Percentiles rank a stretch among this genome's conserved stretches.
phyloP scores from a whole-genome alignment of 2,329 filamentous ascomycete genomes.

The Aotearoamyces nothofagi region DNA sequence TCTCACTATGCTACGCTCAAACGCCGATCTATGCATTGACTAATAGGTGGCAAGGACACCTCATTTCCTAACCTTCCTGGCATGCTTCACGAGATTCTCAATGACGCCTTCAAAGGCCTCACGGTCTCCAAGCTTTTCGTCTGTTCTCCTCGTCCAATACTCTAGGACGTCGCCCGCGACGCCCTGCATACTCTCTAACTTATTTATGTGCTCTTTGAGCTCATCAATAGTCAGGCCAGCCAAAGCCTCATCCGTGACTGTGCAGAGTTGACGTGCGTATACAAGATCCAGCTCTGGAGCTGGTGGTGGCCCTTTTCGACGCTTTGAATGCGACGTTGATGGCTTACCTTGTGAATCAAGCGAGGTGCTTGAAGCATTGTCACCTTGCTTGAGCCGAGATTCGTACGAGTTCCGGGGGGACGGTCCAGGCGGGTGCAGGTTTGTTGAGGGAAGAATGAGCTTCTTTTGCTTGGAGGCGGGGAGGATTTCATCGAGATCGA shows the following conservation, averaged over 20 bases:
- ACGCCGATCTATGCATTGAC: too few relatives aligned
- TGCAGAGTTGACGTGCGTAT: slow-evolving; percentile 62
- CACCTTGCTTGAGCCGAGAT: slow-evolving; percentile 18
- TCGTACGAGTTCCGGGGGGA: slow-evolving; percentile 35
- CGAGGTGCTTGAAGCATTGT: slow-evolving; percentile 41
- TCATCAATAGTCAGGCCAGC: slow-evolving; percentile 66
- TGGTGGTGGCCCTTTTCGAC: slow-evolving; percentile 42
- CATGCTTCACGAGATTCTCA: slow-evolving; percentile 89
- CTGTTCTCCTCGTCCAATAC: slow-evolving; percentile 76
- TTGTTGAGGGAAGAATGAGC: slow-evolving; percentile 73
- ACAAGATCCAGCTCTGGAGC: slow-evolving; percentile 68
- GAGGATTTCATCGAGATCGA: slow-evolving; percentile 93
- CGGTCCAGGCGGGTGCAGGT: slow-evolving; percentile 28
- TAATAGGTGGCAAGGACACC: too few relatives aligned
- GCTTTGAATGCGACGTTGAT: slow-evolving; percentile 26
- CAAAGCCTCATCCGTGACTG: slow-evolving; percentile 72
- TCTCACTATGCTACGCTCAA: too few relatives aligned
- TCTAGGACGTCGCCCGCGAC: slow-evolving; percentile 64
- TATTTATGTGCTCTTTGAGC: slow-evolving; percentile 53
- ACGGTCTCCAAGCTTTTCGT: slow-evolving; percentile 78
- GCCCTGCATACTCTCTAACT: slow-evolving; percentile 53
- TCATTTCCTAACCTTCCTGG: slow-evolving; percentile 68
- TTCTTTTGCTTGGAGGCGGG: slow-evolving; percentile 98
- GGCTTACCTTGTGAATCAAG: slow-evolving; percentile 42
- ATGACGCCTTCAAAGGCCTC: slow-evolving; percentile 94